Evolutionary conservation across 75 land plant genomes (phyloP).

Genomic region (Pseudotsuga menziesii): DNA sequence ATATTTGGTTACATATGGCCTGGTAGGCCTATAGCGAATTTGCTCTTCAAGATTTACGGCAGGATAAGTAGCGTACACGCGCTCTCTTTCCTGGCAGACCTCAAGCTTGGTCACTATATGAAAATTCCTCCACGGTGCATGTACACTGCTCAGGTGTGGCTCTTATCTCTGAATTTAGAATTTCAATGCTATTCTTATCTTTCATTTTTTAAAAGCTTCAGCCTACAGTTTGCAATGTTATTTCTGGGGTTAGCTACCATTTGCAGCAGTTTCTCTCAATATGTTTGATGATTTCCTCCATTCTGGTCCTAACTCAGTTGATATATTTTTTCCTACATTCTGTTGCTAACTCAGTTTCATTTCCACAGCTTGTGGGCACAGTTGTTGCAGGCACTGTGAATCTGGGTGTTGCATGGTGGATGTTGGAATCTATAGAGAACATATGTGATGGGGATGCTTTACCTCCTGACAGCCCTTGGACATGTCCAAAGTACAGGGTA

Average conservation of each 20-base stretch:
- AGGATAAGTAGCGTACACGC: slow-evolving; percentile 84
- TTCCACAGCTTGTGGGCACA: slow-evolving; percentile 70
- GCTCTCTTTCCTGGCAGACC: slow-evolving; percentile 76
- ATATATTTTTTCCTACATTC: background rate
- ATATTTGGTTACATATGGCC: slow-evolving; percentile 79
- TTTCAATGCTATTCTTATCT: background rate
- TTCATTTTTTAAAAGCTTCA: background rate
- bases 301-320: too few species aligned
- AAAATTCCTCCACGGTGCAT: slow-evolving; percentile 95
- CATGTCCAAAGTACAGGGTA: slow-evolving; percentile 76
- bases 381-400: slow-evolving; percentile 72
- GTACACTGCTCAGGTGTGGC: slow-evolving; percentile 91
- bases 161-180: background rate
- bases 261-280: background rate
- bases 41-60: slow-evolving; percentile 90
- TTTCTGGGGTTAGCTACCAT: background rate
- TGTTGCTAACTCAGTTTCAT: background rate
- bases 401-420: slow-evolving; percentile 84
- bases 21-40: slow-evolving; percentile 90
- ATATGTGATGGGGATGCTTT: slow-evolving; percentile 64
- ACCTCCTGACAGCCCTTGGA: slow-evolving; percentile 76
- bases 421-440: slow-evolving; percentile 64
- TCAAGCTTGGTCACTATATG: slow-evolving; percentile 95
- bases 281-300: background rate
- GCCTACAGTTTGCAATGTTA: background rate